Percentiles rank a stretch among this genome's conserved stretches.
Conservation (phyloP, 2,329 filamentous ascomycete species). For the Alternaria panax region DNA sequence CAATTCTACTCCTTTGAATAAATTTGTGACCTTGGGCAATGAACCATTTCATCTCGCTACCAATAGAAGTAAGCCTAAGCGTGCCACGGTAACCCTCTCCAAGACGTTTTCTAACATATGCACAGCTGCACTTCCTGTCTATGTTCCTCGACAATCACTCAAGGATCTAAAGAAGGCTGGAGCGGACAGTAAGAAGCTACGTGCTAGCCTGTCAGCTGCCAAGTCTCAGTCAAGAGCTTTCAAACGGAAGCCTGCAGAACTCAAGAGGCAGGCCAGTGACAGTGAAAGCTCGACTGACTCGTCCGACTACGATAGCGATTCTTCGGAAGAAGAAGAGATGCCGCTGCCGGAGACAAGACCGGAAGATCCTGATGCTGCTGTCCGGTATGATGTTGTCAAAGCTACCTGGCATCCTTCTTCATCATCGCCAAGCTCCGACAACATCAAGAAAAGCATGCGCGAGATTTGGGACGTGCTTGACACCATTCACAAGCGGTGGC, state of each 20-base stretch:
- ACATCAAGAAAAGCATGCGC: slow-evolving; percentile 62
- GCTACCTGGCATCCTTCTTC: slow-evolving; percentile 67
- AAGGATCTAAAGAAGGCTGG: slow-evolving; percentile 56
- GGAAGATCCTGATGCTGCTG: slow-evolving; percentile 60
- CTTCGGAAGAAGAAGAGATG: slow-evolving; percentile 62
- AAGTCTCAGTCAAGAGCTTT: slow-evolving; percentile 32
- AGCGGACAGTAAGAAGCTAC: slow-evolving; percentile 52
- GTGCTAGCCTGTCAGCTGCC: slow-evolving; percentile 38
- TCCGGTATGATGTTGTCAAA: slow-evolving; percentile 66
- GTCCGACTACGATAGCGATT: slow-evolving; percentile 59
- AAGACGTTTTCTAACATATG: slow-evolving; percentile 26
- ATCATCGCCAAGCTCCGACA: slow-evolving; percentile 57
- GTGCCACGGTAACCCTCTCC: not conserved
- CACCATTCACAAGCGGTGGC: slow-evolving; percentile 68
- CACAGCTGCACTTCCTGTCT: slow-evolving; percentile 52
- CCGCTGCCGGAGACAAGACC: slow-evolving; percentile 63
- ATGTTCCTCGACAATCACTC: slow-evolving; percentile 54
- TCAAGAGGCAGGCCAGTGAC: slow-evolving; percentile 48
- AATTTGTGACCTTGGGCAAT: slow-evolving; percentile 54
- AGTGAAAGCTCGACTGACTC: slow-evolving; percentile 58
- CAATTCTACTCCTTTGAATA: slow-evolving; percentile 53
- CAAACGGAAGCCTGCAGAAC: slow-evolving; percentile 22
- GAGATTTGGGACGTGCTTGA: slow-evolving; percentile 67
- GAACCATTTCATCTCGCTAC: slow-evolving; percentile 52
- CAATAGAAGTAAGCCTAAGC: slow-evolving; percentile 53